Evolutionary conservation across 2,329 filamentous ascomycete genomes (phyloP).

Genomic region (Conoideocrella luteorostrata): DNA sequence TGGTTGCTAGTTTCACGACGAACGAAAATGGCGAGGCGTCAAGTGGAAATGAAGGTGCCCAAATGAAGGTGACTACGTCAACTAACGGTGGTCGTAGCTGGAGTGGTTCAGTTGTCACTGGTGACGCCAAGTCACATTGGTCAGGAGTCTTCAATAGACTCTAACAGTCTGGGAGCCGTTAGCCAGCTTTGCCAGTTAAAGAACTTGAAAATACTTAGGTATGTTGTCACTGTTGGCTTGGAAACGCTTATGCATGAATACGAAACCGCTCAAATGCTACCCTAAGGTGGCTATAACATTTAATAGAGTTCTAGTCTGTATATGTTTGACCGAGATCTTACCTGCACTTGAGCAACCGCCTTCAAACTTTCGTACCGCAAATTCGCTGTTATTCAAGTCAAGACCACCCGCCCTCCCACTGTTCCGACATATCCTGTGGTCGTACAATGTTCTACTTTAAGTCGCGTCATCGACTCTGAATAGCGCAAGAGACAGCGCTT

Average conservation of each 20-base stretch:
- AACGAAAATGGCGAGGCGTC: background rate
- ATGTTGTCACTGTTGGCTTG: background rate
- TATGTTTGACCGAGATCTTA: no score
- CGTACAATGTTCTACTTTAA: no score
- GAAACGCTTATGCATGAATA: background rate
- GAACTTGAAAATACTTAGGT: background rate
- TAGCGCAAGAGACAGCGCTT: constrained; percentile 15
- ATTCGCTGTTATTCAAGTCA: no score
- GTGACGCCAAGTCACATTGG: background rate
- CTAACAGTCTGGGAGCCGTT: background rate
- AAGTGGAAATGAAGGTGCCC: background rate
- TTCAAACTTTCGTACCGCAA: no score
- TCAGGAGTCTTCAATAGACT: background rate
- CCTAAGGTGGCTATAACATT: no score
- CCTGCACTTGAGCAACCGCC: no score
- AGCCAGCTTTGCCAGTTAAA: background rate
- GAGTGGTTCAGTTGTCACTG: background rate
- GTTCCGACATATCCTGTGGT: no score
- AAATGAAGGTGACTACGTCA: background rate
- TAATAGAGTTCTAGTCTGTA: no score
- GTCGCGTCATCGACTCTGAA: constrained; percentile 16
- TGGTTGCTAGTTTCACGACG: background rate
- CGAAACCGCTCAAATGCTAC: no score
- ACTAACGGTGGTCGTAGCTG: background rate
- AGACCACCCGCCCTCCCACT: no score